phyloP scores from a whole-genome alignment of 192 early-diverging fungal genomes.

The Coemansia sp. region DNA sequence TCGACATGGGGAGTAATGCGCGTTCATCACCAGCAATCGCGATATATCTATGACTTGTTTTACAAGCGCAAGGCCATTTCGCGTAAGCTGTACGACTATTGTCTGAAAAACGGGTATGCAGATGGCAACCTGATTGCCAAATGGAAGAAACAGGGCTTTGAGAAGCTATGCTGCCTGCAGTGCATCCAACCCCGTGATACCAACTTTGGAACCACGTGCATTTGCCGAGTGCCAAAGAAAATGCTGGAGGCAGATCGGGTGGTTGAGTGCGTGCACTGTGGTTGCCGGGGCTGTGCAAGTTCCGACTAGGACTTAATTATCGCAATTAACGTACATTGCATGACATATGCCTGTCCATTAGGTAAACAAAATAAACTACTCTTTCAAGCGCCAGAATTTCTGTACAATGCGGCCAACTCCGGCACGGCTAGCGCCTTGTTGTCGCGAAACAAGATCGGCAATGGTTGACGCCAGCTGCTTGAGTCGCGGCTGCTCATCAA shows the following conservation, averaged over 20 bases:
- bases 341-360: neutral
- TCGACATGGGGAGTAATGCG: constrained; percentile 92
- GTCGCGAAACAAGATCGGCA: constrained; percentile 27
- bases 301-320: constrained; percentile 45
- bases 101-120: constrained; percentile 86
- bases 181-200: constrained; percentile 98
- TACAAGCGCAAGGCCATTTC: constrained; percentile 95
- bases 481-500: constrained; percentile 20
- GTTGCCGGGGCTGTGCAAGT: constrained; percentile 78
- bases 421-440: constrained; percentile 11
- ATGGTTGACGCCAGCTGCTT: constrained; percentile 22
- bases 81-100: constrained; percentile 88
- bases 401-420: constrained; percentile 49
- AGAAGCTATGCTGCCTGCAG: constrained; percentile 94
- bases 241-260: constrained; percentile 88
- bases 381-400: constrained; percentile 37
- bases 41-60: constrained; percentile 95
- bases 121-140: constrained; percentile 95
- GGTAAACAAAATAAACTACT: neutral
- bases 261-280: constrained; percentile 93
- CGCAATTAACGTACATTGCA: constrained; percentile 42
- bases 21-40: constrained; percentile 94
- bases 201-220: constrained; percentile 95
- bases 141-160: constrained; percentile 97
- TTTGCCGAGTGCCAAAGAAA: constrained; percentile 91